Base-by-base conservation (phyloP, 768 basidiomycete genomes). In the Hysterangium stoloniferum region DNA sequence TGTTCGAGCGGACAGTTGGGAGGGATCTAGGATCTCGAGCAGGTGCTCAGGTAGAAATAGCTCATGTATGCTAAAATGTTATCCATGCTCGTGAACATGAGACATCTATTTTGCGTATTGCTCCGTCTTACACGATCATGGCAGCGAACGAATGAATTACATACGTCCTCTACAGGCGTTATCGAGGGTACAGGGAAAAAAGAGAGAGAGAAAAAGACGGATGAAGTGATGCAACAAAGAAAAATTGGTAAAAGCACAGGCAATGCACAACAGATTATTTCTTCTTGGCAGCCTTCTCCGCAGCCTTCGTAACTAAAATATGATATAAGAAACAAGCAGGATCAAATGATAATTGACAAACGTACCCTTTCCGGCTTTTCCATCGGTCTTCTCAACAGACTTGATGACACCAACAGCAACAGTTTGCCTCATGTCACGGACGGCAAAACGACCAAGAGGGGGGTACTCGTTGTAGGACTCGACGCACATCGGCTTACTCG, bases 341-440 rank as follows among this genome's bases (percentile, higher is more conserved):
- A 17, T 43, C 15, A 37, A 4, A 44, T 20, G 34, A 50, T 25
- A 48, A 19, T 2, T 8, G 29, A 37, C 25, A 11, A 13, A 68
- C 74, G 65, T 61, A 84, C 84, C 81, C 80, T 95, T 95, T 62
- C 93, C 92, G 62, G 79, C 75, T 64, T 74, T 61, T 71, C 90
- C 93, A 53, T 94, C 92, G 58, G 90, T 79, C 83, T 94, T 95
- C 48, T 96, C 93, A 57, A 96, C 93, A 55, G 82, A 80, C 78
- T 97, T 97, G 81, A 98, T 96, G 76, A 97, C 87, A 72, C 93
- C 93, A 63, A 96, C 93, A 58, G 93, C 93, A 57, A 99, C 95
- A 57, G 95, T 96, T 76, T 97, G 94, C 70, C 94, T 86, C 94
- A 97, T 96, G 79, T 96, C 93, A 84, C 93, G 93, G 70, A 96